Evolutionary conservation across 345 rosid species (phyloP).

Genomic region (Eucalyptus sideroxylon): DNA sequence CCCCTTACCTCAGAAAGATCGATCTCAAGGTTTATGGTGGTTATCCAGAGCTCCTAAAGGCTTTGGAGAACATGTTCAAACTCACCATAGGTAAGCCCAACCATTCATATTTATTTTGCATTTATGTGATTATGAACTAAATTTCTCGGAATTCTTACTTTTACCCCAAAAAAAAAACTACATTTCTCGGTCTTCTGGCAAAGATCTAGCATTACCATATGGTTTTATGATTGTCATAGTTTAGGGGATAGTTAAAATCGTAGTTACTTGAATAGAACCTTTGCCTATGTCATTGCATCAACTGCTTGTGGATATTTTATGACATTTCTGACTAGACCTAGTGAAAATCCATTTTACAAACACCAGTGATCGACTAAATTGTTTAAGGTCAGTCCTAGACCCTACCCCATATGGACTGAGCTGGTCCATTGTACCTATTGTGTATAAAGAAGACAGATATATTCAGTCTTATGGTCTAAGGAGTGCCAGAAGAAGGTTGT

Average conservation of each 20-base stretch:
- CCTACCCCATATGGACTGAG: not conserved
- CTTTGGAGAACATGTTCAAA: slow-evolving; percentile 71
- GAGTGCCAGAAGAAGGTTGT: not conserved
- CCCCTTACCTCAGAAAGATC: slow-evolving; percentile 73
- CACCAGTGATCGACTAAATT: not conserved
- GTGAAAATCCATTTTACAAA: not conserved
- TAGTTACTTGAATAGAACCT: not conserved
- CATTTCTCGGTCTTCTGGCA: not conserved
- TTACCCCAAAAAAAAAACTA: no score
- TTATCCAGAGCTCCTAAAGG: slow-evolving; percentile 42
- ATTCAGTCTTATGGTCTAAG: not conserved
- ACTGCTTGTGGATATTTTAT: not conserved
- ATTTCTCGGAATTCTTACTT: not conserved
- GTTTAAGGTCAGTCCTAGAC: not conserved
- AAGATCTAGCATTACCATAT: not conserved
- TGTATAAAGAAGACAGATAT: not conserved
- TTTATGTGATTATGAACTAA: not conserved
- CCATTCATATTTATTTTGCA: not conserved
- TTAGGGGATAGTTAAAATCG: not conserved
- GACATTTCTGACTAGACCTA: not conserved
- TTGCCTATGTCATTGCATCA: not conserved
- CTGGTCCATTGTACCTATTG: not conserved
- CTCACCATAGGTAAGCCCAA: slow-evolving; percentile 28
- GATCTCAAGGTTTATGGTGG: slow-evolving; percentile 51
- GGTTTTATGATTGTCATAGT: not conserved